Base-by-base conservation (phyloP, 805 yeast genomes). In the Schwanniomyces polymorphus region DNA sequence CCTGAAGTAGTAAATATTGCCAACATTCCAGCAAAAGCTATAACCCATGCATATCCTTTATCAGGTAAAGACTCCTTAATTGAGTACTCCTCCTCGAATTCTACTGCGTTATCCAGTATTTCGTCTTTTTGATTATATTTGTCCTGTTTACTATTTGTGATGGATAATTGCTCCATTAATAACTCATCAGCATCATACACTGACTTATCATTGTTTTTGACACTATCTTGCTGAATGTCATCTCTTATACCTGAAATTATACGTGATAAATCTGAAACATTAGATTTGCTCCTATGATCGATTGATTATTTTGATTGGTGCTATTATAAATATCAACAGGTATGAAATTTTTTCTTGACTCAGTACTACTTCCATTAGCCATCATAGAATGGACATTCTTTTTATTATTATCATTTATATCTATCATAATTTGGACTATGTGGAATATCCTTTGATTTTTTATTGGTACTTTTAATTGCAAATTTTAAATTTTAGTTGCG, bases 1-100 rank as follows among this genome's bases (percentile, higher is more conserved):
- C 88, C 88, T 75, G 79, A 82, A 0, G 84, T 76, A 48, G 78
- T 53, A 60, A 54, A 75, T 56, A 72, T 70, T 59, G 59, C 71
- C n/a, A 76, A 64, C 65, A 78, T 74, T 0, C 72, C 70, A 16
- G 78, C 80, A 3, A 79, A 61, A 0, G 82, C 81, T 5, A 74
- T 70, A 61, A 84, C 68, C 69, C 86, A 85, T 11, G 76, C 76
- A 41, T 56, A 57, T 2, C 86, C 82, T 37, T 21, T 26, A 46
- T 50, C 51, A 37, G 42, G 48, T n/a, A 42, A 41, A 9, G 26
- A 34, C 4, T 10, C 21, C 14, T 5, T 10, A 2, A 31, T 8
- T 3, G 10, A 14, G 7, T 31, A 21, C 5, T 31, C 2, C 18
- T 48, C 50, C n/a, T n/a, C n/a, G n/a, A n/a, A n/a, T n/a, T n/a